Base-by-base conservation (phyloP, 129 eudicot genomes). In the Scalesia atractyloides region DNA sequence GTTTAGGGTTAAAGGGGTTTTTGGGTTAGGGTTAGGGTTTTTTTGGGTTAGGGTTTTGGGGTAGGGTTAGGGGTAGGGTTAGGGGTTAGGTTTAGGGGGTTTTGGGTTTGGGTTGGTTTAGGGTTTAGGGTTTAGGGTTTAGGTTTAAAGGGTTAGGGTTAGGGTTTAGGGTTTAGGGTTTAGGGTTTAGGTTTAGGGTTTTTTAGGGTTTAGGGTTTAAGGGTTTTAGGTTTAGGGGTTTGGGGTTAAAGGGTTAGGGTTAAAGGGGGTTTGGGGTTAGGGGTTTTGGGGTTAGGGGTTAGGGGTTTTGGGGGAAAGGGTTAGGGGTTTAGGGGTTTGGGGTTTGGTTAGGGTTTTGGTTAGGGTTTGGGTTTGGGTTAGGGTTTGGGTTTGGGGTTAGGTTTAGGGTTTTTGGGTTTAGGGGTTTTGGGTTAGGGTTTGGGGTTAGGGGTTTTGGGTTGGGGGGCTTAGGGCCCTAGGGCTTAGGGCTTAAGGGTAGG, bases 1-100 rank as follows among this genome's bases (percentile, higher is more conserved):
- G 73, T 69, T 69, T 69, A 69, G 73, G 62, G 62, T 50, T 69
- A 49, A 69, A n/a, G n/a, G 73, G 62, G 73, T 69, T 69, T 69
- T 49, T 61, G 62, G 73, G 50, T 66, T 66, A 66, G 57, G 20
- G 57, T 48, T 48, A n/a, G n/a, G n/a, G n/a, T n/a, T n/a, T n/a
- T n/a, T n/a, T n/a, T n/a, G n/a, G n/a, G n/a, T n/a, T 48, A 48
- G 52, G 52, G 52, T 3, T 48, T 68, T 47, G 3, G 43, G 73
- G 59, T 48, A 24, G 61, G 61, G 60, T 49, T 68, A 20, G 14
- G 61, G 61, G 63, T 69, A n/a, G n/a, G n/a, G n/a, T 69, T 15
- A 14, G 74, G 64, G 49, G 51, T 52, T 13, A 10, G 74, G 64
- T 11, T 69, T 52, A 8, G 8, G 74, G 64, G 24, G n/a, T n/a